Base-by-base conservation (phyloP, 1,284 basidiomycete species). In the Ustilago xerochloae region DNA sequence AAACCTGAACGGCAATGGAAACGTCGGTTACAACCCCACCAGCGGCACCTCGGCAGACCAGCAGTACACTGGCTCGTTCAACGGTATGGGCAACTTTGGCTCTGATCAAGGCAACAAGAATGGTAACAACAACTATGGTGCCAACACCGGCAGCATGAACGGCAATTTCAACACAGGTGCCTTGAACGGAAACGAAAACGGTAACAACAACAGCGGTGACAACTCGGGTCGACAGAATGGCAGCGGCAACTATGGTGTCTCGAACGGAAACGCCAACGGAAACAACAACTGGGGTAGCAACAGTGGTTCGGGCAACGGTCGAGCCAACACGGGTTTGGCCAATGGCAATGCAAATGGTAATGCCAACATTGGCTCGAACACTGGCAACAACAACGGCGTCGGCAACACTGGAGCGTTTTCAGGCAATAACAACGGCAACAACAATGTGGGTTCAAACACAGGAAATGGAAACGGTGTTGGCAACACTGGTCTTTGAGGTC, bases 261-360 rank as follows among this genome's bases (percentile, higher is more conserved):
- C 26, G n/a, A 38, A 10, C 36, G 50, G 50, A 3, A 52, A 52
- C 50, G 10, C n/a, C 26, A 52, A 52, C 50, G 50, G 50, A 15
- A 52, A 52, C 50, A 39, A 20, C 50, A 52, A 52, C 50, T 15
- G 4, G 3, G 46, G 46, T 18, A 4, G 2, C 28, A 16, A 48
- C 46, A 28, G 28, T 3, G 46, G 46, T 6, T 15, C 6, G 8
- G 18, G 29, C 28, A 48, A 48, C n/a, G 46, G 46, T 32, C 12
- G 28, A 22, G 26, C 29, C 24, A 38, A 38, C 50, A 29, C 36
- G n/a, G 20, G 30, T 16, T 10, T 12, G 10, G 30, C 6, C 18
- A 38, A 4, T 16, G 32, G 18, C 16, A 20, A 36, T 22, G 13
- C 15, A 32, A 33, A 36, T 22, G 43, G 43, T 4, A 46, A 46